phyloP scores from a whole-genome alignment of 306 rosid species.

The Quercus berberidifolia region DNA sequence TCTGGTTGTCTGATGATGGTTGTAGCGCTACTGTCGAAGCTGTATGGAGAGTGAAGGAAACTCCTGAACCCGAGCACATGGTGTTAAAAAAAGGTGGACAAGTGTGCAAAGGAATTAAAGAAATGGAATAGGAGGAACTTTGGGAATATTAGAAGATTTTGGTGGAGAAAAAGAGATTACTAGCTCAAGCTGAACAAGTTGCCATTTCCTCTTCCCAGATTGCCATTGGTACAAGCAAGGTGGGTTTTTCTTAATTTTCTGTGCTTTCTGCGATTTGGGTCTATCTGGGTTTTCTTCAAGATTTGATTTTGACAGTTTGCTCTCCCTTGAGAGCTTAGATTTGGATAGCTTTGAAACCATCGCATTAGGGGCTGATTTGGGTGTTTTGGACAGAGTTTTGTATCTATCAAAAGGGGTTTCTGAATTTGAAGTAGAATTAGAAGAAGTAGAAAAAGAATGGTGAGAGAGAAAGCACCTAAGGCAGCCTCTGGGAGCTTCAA shows the following conservation, averaged over 20 bases:
- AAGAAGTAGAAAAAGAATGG: constrained; percentile 30
- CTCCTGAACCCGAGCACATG: too few species aligned
- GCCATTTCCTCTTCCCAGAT: constrained; percentile 27
- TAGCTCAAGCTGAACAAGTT: too few species aligned
- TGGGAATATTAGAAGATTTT: too few species aligned
- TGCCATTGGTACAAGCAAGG: constrained; percentile 63
- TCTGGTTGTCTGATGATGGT: too few species aligned
- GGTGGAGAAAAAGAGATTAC: too few species aligned
- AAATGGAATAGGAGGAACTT: too few species aligned
- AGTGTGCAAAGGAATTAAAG: too few species aligned
- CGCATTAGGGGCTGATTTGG: constrained; percentile 40
- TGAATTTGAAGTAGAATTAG: constrained; percentile 6
- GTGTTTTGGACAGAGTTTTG: constrained; percentile 34
- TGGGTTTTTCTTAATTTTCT: constrained; percentile 32
- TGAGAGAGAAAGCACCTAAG: constrained; percentile 62
- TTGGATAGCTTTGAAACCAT: constrained; percentile 30
- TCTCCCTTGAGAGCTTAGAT: constrained; percentile 43
- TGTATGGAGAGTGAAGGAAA: too few species aligned
- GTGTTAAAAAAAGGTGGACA: too few species aligned
- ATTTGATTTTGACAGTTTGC: constrained; percentile 31
- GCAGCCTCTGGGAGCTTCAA: constrained; percentile 66
- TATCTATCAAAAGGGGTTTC: constrained; percentile 37
- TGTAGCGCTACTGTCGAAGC: too few species aligned
- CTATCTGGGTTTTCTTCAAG: constrained; percentile 22
- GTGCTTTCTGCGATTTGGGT: constrained; percentile 18